Evolutionary conservation across 1,139 yeast genomes (phyloP).

Genomic region (Saccharomyces uvarum): DNA sequence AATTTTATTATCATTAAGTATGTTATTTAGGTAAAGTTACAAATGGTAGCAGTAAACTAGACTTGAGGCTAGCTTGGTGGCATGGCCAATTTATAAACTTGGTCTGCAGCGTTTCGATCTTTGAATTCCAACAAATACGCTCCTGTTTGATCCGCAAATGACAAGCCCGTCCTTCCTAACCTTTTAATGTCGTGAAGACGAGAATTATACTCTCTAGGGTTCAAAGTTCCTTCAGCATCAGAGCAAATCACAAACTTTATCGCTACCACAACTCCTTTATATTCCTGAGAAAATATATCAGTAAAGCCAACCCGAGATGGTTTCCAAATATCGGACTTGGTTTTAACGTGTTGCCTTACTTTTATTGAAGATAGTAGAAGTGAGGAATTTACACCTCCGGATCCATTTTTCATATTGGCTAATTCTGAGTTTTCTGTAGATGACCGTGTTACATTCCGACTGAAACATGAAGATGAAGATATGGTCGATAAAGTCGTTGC

Average conservation of each 20-base stretch:
- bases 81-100: conserved; percentile 33
- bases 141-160: conserved; percentile 10
- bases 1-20: not conserved
- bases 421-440: conserved; percentile 14
- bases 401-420: conserved; percentile 2
- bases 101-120: conserved; percentile 18
- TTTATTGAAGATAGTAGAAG: conserved; percentile 16
- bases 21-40: not conserved
- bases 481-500: conserved; percentile 14
- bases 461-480: conserved; percentile 12
- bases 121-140: conserved; percentile 25
- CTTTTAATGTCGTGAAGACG: conserved; percentile 16
- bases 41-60: not conserved
- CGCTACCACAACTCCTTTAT: conserved; percentile 13
- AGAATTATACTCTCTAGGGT: not conserved
- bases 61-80: conserved; percentile 25
- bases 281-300: conserved; percentile 19
- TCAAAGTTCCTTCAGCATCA: conserved; percentile 1
- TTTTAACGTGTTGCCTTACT: conserved; percentile 15
- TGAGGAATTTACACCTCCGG: conserved; percentile 6
- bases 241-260: conserved; percentile 15
- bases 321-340: conserved; percentile 14
- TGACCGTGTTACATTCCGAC: conserved; percentile 13
- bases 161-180: conserved; percentile 26
- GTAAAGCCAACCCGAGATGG: conserved; percentile 12